A percentile compares a stretch with the other conserved stretches of the same genome.
phyloP scores from a whole-genome alignment of 495 filamentous ascomycete species.

The Niebla homalea region DNA sequence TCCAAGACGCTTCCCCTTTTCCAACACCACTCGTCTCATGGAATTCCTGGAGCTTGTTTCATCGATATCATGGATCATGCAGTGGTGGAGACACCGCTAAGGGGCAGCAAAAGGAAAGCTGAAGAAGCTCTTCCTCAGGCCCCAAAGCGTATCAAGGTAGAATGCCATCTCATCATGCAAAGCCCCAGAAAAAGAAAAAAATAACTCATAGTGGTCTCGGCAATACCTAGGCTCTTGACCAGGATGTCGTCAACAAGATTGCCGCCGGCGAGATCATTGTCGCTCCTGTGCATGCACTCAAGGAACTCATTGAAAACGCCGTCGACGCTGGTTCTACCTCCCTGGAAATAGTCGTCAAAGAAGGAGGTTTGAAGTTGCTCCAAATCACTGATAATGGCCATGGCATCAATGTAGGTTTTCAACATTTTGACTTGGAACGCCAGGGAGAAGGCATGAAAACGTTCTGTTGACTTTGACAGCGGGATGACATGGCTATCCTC shows the following conservation, averaged over 20 bases:
- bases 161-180: not conserved
- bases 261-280: constrained; percentile 99
- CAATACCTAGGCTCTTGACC: constrained; percentile 69
- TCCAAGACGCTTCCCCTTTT: no score
- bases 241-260: constrained; percentile 97
- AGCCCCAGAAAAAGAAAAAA: not conserved
- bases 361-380: constrained; percentile 90
- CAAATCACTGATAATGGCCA: constrained; percentile 98
- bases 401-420: constrained; percentile 64
- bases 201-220: constrained; percentile 5
- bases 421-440: constrained; percentile 13
- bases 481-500: constrained; percentile 82
- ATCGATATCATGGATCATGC: not conserved
- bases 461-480: constrained; percentile 30
- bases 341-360: constrained; percentile 84
- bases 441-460: not conserved
- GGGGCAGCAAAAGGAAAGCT: constrained; percentile 52
- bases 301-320: constrained; percentile 95
- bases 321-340: constrained; percentile 92
- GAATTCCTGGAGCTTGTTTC: no score
- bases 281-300: constrained; percentile 90
- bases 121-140: constrained; percentile 32
- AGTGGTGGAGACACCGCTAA: not conserved
- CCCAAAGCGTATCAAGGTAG: constrained; percentile 56
- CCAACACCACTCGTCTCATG: no score